These are phyloP conservation scores for Geotrichum australiense DNA, from an alignment of 1,139 yeast species.

Conservation along the genomic window DNA sequence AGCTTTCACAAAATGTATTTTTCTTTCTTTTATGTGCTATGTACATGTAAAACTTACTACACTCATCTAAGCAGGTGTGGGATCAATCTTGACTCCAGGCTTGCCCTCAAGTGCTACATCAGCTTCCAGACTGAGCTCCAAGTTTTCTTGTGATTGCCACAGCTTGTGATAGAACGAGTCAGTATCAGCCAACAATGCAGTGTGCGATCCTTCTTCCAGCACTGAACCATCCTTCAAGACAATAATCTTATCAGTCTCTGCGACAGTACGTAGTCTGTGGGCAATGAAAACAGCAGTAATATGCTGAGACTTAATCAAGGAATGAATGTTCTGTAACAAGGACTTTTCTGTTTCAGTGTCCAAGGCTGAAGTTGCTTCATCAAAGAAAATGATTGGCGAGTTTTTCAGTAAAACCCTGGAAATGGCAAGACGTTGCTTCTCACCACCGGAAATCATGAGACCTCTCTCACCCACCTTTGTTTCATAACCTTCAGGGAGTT, in stretches of 20 bases:
- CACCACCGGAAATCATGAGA: slow-evolving; percentile 98
- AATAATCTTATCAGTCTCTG: slow-evolving; percentile 89
- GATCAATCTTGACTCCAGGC: too few relatives aligned
- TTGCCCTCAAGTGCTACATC: too few relatives aligned
- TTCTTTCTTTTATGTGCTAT: too few relatives aligned
- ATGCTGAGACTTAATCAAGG: slow-evolving; percentile 48
- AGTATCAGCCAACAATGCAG: slow-evolving; percentile 45
- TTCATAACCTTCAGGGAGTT: slow-evolving; percentile 73
- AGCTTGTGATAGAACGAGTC: slow-evolving; percentile 64
- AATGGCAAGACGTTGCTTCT: slow-evolving; percentile 90
- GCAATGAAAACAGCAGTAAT: slow-evolving; percentile 88
- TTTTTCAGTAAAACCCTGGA: slow-evolving; percentile 78
- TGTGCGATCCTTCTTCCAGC: slow-evolving; percentile 82
- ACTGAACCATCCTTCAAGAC: slow-evolving; percentile 75
- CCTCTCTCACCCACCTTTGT: slow-evolving; percentile 98
- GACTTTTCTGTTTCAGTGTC: slow-evolving; percentile 96
- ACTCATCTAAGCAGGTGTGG: too few relatives aligned
- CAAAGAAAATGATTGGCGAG: slow-evolving; percentile 88
- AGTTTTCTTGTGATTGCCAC: slow-evolving; percentile 95
- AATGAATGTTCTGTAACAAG: slow-evolving; percentile 62
- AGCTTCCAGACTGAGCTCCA: too few relatives aligned
- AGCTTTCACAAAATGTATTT: too few relatives aligned
- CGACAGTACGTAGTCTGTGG: slow-evolving; percentile 86
- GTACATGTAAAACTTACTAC: too few relatives aligned
- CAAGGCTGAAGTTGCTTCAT: slow-evolving; percentile 94